Evolutionary conservation across 2,329 filamentous ascomycete species (phyloP).

Genomic region (Fonsecaea multimorphosa): DNA sequence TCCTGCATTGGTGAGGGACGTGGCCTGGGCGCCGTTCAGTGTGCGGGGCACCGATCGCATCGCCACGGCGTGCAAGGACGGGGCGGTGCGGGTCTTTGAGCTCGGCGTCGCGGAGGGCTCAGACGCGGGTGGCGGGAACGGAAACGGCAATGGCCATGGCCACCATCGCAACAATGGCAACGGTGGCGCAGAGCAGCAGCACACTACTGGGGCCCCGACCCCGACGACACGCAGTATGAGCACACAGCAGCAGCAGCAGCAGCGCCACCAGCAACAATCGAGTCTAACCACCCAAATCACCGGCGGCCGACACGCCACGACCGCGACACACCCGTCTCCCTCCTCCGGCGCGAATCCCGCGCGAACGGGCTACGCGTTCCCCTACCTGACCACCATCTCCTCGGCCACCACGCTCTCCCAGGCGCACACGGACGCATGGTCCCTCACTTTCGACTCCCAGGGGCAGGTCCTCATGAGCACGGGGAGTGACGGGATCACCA

Average conservation of each 20-base stretch:
- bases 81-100: conserved; percentile 86
- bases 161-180: neutral
- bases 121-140: neutral
- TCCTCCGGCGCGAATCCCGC: conserved; percentile 16
- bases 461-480: conserved; percentile 38
- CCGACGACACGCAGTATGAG: conserved; percentile 2
- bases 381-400: conserved; percentile 30
- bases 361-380: conserved; percentile 29
- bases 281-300: conserved; percentile 39
- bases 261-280: conserved; percentile 34
- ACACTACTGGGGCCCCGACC: neutral
- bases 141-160: neutral
- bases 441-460: conserved; percentile 35
- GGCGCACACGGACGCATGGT: conserved; percentile 39
- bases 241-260: conserved; percentile 8
- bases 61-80: conserved; percentile 92
- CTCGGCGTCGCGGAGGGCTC: conserved; percentile 50
- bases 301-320: conserved; percentile 27
- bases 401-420: conserved; percentile 20
- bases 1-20: conserved; percentile 70
- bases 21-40: conserved; percentile 82
- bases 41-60: conserved; percentile 88
- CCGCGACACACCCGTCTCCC: neutral
- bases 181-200: conserved; percentile 8
- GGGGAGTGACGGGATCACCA: conserved; percentile 36